A percentile compares a stretch with the other conserved stretches of the same genome.
Evolutionary conservation across 352 stramenopile genomes (phyloP).

Genomic region (Globisporangium iwayamae): DNA sequence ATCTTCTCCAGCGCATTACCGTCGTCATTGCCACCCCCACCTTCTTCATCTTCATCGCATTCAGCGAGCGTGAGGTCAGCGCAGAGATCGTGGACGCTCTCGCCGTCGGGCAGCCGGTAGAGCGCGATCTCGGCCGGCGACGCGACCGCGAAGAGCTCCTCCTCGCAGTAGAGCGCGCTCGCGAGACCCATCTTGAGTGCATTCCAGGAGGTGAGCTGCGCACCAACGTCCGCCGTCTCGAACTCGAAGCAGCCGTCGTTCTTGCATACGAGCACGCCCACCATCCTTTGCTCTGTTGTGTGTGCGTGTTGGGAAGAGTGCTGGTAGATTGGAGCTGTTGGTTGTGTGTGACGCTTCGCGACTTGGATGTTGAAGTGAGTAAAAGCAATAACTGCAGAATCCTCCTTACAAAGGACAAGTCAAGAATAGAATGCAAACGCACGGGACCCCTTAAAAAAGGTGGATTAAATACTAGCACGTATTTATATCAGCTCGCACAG

Average conservation of each 20-base stretch:
- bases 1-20: neutral
- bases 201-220: constrained; percentile 23
- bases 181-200: constrained; percentile 63
- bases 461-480: too few relatives aligned
- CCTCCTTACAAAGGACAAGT: too few relatives aligned
- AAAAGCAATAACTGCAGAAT: too few relatives aligned
- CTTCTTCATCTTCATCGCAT: neutral
- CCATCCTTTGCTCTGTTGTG: constrained; percentile 16
- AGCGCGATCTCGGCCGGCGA: constrained; percentile 52
- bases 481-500: too few relatives aligned
- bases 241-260: constrained; percentile 80
- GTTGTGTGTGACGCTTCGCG: neutral
- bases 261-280: constrained; percentile 73
- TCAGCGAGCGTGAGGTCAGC: neutral
- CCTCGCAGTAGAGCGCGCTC: constrained; percentile 59
- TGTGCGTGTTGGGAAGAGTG: neutral
- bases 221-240: constrained; percentile 31
- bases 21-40: constrained; percentile 6
- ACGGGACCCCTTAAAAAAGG: too few relatives aligned
- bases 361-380: neutral
- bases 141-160: constrained; percentile 68
- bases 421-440: too few relatives aligned
- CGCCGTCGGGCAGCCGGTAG: constrained; percentile 50
- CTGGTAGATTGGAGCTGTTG: neutral
- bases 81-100: constrained; percentile 28